Evolutionary conservation across 129 eudicot genomes (phyloP), one percentile per base, ranked within the genome.

Genomic region (Oenanthe sinensis): DNA sequence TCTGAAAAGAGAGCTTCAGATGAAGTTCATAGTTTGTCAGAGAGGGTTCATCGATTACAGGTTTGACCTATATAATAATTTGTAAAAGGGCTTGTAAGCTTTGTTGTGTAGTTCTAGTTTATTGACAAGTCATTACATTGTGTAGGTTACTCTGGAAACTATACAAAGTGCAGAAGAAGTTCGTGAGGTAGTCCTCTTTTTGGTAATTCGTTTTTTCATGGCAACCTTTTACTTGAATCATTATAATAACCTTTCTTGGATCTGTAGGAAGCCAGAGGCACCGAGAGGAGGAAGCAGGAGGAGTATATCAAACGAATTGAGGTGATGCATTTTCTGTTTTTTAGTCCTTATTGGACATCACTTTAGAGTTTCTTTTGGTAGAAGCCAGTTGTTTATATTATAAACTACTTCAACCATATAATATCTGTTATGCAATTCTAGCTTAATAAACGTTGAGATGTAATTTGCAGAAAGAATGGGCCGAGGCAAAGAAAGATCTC

Each of bases 401-500:
- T 26, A 12, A 30, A 3, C 20, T 42, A 67, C 42, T 33, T 13
- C 6, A 67, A 9, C 20, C 12, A 67, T 67, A 36, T 26, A 30
- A 67, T 30, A 0, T 13, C 1, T 33, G 13, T 67, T 0, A 12
- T 28, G 22, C 39, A 63, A 19, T 33, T 69, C 28, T 70, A 13
- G 45, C 46, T 28, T 76, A 28, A 15, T 55, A 17, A 55, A 7
- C 1, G 0, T 40, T 22, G 76, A 42, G 30, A 19, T 76, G 22
- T 10, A 37, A n/a, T 48, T 46, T 63, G 80, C 82, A 87, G 88
- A 87, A 85, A 84, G 98, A 95, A 85, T 91, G 96, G 98, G 98
- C 97, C 39, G 98, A 95, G 85, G 97, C 92, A 44, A 95, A 91
- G 84, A 95, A 86, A 73, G 96, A 95, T 78, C 96, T 95, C 19